Evolutionary conservation across 2,329 filamentous ascomycete genomes (phyloP), one percentile per base, ranked within the genome.

Genomic region (Ophiosphaerella herpotricha): DNA sequence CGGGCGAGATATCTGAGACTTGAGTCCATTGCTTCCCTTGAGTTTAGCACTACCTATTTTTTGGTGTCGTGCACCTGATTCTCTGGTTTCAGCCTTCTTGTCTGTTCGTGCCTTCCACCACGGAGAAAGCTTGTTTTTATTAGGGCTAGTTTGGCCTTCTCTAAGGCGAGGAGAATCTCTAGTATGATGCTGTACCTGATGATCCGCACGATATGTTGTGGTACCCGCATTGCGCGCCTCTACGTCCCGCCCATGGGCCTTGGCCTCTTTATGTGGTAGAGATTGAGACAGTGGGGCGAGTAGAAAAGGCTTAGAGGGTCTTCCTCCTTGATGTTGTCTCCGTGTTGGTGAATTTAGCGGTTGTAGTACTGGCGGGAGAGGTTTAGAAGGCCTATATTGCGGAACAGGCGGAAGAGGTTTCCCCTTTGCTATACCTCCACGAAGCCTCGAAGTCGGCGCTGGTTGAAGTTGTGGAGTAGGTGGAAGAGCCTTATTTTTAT

Each of bases 1-100:
- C 1, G 62, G 62, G 4, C 39, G 41, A 6, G 64, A 67, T 13
- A 71, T 69, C 11, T 58, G 57, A 2, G 57, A 42, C 42, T 70
- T 69, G 5, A 29, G 26, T 29, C 26, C 26, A 29, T 2, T 11
- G 11, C 26, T 11, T 29, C 26, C 11, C 26, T 21, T 21, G 18
- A 29, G 26, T 29, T 29, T 29, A 11, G 7, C 11, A 7, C 6
- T 29, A 29, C 26, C 6, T 29, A 8, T 11, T 29, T 29, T 29
- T 11, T 6, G 7, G 14, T 23, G 23, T 14, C 5, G 23, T 23
- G 16, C 7, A 39, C 16, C 36, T 4, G 16, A 18, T 23, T 23
- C 29, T 29, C 23, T 29, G 38, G 29, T 7, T 29, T 29, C 6
- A 11, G 26, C 7, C 11, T 44, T 37, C 24, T 49, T 51, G 32